Conservation (phyloP, 192 early-diverging fungal species). For the Coemansia sp. region DNA sequence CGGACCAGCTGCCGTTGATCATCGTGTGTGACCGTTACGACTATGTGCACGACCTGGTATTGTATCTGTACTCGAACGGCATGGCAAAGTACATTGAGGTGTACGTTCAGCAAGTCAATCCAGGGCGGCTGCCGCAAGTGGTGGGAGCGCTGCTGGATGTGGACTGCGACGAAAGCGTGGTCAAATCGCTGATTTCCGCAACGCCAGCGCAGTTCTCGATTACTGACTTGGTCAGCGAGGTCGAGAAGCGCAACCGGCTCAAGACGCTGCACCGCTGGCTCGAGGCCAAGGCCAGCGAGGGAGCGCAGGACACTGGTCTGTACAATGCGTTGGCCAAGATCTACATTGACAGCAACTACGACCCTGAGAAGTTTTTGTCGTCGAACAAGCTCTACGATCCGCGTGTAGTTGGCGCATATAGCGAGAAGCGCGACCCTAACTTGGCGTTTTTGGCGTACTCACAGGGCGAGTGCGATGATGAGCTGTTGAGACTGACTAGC, state of each 20-base stretch:
- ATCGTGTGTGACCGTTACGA: conserved; percentile 98
- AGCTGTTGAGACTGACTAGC: conserved; percentile 94
- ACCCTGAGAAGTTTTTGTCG: conserved; percentile 91
- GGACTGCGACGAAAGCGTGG: conserved; percentile 92
- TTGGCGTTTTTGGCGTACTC: conserved; percentile 94
- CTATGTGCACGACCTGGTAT: conserved; percentile 96
- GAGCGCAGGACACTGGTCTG: conserved; percentile 83
- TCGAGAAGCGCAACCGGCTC: conserved; percentile 94
- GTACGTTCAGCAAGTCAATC: conserved; percentile 99
- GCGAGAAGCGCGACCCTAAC: conserved; percentile 97
- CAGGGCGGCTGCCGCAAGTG: conserved; percentile 89
- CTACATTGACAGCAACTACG: conserved; percentile 99
- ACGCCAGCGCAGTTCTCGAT: conserved; percentile 82
- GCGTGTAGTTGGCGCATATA: conserved; percentile 93
- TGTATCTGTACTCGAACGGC: conserved; percentile 94
- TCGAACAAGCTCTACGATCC: conserved; percentile 80
- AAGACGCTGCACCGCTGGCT: conserved; percentile 96
- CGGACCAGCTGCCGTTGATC: conserved; percentile 96
- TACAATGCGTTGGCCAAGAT: conserved; percentile 99
- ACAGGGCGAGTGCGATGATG: conserved; percentile 91
- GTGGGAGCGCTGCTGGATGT: conserved; percentile 97
- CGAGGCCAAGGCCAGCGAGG: conserved; percentile 84
- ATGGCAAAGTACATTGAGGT: conserved; percentile 96
- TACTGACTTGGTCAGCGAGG: conserved; percentile 81
- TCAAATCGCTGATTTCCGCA: conserved; percentile 86